A percentile compares a stretch with the other conserved stretches of the same genome.
These are phyloP conservation scores for Metschnikowia anglica DNA, from an alignment of 805 yeast species.

Conservation along the genomic window DNA sequence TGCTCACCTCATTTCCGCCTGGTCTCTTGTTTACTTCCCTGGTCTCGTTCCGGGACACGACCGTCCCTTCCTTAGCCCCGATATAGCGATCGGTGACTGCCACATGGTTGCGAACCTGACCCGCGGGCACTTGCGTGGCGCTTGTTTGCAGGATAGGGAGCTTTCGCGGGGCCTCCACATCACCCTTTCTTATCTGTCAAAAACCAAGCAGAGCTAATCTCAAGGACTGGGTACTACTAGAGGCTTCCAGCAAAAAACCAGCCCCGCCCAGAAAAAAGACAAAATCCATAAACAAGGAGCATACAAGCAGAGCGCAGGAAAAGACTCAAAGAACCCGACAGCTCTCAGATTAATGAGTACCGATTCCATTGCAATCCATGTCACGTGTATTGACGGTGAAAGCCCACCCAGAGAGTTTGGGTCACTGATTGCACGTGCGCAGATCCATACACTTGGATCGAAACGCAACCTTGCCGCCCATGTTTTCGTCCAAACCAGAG, in stretches of 20 bases:
- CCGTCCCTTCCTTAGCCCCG: too few species aligned
- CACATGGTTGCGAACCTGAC: too few species aligned
- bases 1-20: too few species aligned
- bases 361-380: constrained; percentile 3
- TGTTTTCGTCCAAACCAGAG: constrained; percentile 1
- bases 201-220: too few species aligned
- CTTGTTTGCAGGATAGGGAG: not conserved
- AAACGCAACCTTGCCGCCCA: constrained; percentile 4
- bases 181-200: too few species aligned
- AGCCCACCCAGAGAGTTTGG: not conserved
- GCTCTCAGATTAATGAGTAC: constrained; percentile 3
- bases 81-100: too few species aligned
- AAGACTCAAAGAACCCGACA: not conserved
- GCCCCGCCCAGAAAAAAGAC: not conserved
- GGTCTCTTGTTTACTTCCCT: too few species aligned
- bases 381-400: constrained; percentile 2
- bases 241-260: too few species aligned
- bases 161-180: too few species aligned
- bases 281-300: not conserved
- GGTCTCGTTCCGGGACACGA: too few species aligned
- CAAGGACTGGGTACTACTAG: too few species aligned
- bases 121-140: not conserved
- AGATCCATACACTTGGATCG: constrained; percentile 2
- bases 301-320: not conserved
- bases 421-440: constrained; percentile 1